Evolutionary conservation across 78 protist species (phyloP), one percentile per base, ranked within the genome.

Genomic region (Bigelowiella natans): DNA sequence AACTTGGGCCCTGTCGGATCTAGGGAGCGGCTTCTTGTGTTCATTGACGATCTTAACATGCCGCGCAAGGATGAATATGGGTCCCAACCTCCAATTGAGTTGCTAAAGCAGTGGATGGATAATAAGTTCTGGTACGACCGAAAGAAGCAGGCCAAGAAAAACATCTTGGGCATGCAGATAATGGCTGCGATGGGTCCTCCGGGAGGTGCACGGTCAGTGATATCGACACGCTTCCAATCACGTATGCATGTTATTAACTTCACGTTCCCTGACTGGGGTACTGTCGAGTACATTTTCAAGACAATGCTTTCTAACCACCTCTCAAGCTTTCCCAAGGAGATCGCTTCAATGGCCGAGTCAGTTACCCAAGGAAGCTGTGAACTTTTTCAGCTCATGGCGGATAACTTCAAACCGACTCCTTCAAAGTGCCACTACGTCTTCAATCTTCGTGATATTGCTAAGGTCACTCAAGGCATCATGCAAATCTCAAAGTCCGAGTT

Each of bases 11-110:
- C 97, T 1, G 40, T 88, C 31, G 92, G 92, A 38, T 94, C 95
- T 37, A 82, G 88, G 85, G 87, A 85, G 87, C 63, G 82, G 3
- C 82, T 94, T 37, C 34, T 95, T 37, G 0, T 40, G 64, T 94
- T 96, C 92, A 82, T 94, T 39, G 97, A 96, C 87, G 97, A 96
- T 86, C 51, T 96, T 85, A 96, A 96, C 92, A 93, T 96, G 95
- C 97, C 97, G 0, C 88, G 40, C 30, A 94, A 93, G 89, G 96
- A 96, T 39, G 88, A 51, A 39, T 96, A 90, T 39, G 96, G 96
- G 31, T 40, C 95, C 2, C 96, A 95, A 89, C 96, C 97, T 31
- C 97, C 97, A 26, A 89, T 96, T 34, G 96, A 95, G 93, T 90
- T 96, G 26, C 91, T 96, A 29, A 39, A 95, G 34, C 96, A 93